Evolutionary conservation across 1,284 basidiomycete species (phyloP), one percentile per base, ranked within the genome.

Genomic region (Cryptococcus sp.): DNA sequence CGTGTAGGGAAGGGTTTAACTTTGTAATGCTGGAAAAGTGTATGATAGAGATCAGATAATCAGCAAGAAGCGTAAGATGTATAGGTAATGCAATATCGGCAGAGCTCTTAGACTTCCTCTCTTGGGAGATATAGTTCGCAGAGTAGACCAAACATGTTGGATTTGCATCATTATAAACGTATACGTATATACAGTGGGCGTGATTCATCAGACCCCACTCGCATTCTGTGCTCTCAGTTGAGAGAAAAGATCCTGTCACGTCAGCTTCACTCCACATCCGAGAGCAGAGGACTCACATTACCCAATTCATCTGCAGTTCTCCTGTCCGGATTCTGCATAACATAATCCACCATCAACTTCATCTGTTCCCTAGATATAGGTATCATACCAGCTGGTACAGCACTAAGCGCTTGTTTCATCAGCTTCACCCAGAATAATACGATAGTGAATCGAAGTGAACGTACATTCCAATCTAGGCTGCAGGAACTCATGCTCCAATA

Each of bases 401-500:
- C 28, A 28, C 28, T 28, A 4, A 47, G 16, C 55, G 49, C 23
- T 37, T 7, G 14, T 34, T 34, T 16, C 14, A 39, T 39, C 36
- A 18, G 54, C 1, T 4, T 23, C 24, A n/a, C n/a, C 24, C 31
- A 19, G 14, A 5, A 19, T 48, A 44, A 19, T 32, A 40, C 22
- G n/a, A 22, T 41, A 39, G 42, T 46, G 19, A 22, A 31, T 23
- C 22, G 46, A 49, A 18, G 19, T 14, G 18, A 47, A 13, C 18
- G 21, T 18, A 44, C 7, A 24, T 22, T 14, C 41, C 13, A 37
- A 7, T 31, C 37, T 16, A 14, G 70, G 67, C 31, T 56, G 62
- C 52, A 79, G 60, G 55, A 78, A 78, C 32, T 74, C 71, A 60
- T 78, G 74, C 21, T 64, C 50, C 22, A 80, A 59, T 43, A 81